These are phyloP conservation scores for Babesia ovis DNA, from an alignment of 169 alveolate species.

Conservation along the genomic window DNA sequence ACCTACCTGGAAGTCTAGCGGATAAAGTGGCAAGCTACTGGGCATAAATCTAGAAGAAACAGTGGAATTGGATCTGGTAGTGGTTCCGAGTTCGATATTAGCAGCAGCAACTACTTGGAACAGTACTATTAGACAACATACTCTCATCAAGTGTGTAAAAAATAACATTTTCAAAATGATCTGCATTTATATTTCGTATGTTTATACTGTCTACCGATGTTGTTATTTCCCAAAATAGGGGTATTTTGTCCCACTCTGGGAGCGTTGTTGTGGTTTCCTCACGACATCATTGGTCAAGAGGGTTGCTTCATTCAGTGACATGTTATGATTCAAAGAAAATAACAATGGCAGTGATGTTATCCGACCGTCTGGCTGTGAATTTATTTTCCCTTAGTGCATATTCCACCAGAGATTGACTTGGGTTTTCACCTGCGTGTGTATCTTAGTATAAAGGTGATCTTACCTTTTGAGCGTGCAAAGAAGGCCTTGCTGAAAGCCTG, in stretches of 20 bases:
- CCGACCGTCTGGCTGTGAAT: constrained; percentile 49
- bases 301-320: not conserved
- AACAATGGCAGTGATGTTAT: constrained; percentile 65
- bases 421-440: constrained; percentile 57
- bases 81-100: not conserved
- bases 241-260: not conserved
- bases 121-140: constrained; percentile 16
- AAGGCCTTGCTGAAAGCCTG: constrained; percentile 49
- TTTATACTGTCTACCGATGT: too few relatives aligned
- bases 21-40: constrained; percentile 58
- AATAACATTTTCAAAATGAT: constrained; percentile 6
- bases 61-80: not conserved
- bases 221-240: too few relatives aligned
- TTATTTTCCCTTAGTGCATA: constrained; percentile 51
- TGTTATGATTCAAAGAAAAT: constrained; percentile 16
- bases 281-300: not conserved
- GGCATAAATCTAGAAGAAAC: constrained; percentile 21
- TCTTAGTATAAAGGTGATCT: constrained; percentile 7
- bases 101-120: constrained; percentile 19
- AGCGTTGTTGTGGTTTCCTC: not conserved
- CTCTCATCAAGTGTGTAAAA: not conserved
- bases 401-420: constrained; percentile 64
- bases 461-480: constrained; percentile 25
- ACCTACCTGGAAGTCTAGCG: constrained; percentile 61
- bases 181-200: constrained; percentile 3